Evolutionary conservation across 805 yeast genomes (phyloP).

Genomic region (Cyberlindnera saturnus): DNA sequence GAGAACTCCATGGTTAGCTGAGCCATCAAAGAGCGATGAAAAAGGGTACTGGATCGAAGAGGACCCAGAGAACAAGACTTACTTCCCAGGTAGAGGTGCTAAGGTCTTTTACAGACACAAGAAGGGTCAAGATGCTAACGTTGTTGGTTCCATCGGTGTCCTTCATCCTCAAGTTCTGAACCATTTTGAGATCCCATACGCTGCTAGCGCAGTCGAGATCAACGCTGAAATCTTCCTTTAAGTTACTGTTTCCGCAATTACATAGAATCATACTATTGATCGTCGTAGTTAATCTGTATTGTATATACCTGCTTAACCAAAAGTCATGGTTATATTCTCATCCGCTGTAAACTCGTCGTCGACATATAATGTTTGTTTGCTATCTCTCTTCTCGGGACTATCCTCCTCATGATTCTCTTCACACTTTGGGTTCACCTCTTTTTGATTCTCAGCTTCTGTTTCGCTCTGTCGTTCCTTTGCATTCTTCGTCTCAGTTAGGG

Average conservation of each 20-base stretch:
- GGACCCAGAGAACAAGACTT: conserved; percentile 60
- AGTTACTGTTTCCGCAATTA: conserved; percentile 1
- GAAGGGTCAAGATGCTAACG: conserved; percentile 49
- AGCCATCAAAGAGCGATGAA: conserved; percentile 35
- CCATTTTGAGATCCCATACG: conserved; percentile 84
- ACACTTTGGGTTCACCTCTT: not conserved
- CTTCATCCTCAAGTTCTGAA: conserved; percentile 91
- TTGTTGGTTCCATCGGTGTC: conserved; percentile 85
- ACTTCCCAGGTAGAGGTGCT: conserved; percentile 98
- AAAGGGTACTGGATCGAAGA: conserved; percentile 89
- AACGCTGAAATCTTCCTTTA: conserved; percentile 83
- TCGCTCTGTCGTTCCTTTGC: not conserved
- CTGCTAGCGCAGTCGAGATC: conserved; percentile 87
- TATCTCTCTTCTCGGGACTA: not conserved
- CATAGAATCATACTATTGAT: not conserved
- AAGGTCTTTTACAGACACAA: conserved; percentile 66
- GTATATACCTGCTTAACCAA: conserved; percentile 6
- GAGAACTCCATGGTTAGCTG: conserved; percentile 77
- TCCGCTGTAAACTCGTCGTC: conserved; percentile 13
- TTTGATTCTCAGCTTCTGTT: not conserved
- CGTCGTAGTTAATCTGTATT: not conserved
- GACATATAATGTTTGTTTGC: conserved; percentile 2
- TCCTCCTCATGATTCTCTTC: not conserved
- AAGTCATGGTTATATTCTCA: conserved; percentile 20
- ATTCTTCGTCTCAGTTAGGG: not conserved